Percentiles rank a stretch among this genome's conserved stretches.
These are phyloP conservation scores for Penicillium verhagenii DNA, from an alignment of 495 filamentous ascomycete species.

Conservation along the genomic window DNA sequence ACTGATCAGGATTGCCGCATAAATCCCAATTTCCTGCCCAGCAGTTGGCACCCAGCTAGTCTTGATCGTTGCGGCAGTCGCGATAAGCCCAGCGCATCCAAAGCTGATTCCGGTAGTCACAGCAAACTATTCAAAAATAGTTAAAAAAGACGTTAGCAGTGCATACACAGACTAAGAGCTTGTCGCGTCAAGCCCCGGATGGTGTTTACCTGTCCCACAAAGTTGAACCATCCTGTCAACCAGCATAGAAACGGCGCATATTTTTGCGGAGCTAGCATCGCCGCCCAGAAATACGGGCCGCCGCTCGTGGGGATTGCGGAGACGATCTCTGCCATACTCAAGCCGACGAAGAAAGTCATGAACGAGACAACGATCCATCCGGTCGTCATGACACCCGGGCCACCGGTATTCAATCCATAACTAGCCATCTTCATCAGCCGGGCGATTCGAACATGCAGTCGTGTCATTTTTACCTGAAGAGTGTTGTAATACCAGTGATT, in stretches of 20 bases:
- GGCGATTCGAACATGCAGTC: background rate
- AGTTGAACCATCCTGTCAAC: background rate
- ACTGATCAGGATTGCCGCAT: background rate
- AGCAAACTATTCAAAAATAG: background rate
- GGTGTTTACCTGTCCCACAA: background rate
- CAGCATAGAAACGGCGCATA: background rate
- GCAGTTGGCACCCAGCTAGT: background rate
- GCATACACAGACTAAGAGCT: background rate
- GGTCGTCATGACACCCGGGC: background rate
- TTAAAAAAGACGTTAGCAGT: background rate
- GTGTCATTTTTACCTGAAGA: background rate
- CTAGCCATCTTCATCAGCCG: background rate
- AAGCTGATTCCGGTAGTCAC: background rate
- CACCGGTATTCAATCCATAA: background rate
- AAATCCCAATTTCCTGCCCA: background rate
- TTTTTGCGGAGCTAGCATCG: background rate
- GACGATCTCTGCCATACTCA: background rate
- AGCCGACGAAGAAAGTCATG: background rate
- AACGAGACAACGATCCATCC: background rate
- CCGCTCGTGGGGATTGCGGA: background rate
- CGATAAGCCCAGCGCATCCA: background rate
- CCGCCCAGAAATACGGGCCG: background rate
- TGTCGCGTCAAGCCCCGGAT: background rate
- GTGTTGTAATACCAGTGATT: background rate
- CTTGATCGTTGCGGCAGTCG: background rate